Percentiles rank a stretch among this genome's conserved stretches.
Evolutionary conservation across 1,284 basidiomycete species (phyloP).

Genomic region (Xerocomus alliaceus): DNA sequence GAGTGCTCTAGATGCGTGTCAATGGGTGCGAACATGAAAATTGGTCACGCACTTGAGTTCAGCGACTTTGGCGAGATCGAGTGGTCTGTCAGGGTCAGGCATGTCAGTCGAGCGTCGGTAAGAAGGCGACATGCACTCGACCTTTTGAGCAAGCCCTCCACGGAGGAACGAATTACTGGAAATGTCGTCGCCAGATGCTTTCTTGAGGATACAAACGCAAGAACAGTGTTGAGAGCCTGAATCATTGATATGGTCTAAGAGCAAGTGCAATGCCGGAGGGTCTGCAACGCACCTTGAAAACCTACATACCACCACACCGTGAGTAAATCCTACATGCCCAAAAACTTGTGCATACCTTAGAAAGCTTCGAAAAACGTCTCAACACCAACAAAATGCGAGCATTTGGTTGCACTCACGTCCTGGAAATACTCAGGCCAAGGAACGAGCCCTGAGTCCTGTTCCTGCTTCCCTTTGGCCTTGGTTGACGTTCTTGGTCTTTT

Average conservation of each 20-base stretch:
- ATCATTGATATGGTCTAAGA: neutral
- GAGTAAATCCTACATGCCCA: neutral
- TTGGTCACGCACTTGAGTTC: constrained; percentile 76
- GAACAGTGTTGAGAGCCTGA: constrained; percentile 88
- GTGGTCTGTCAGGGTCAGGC: constrained; percentile 56
- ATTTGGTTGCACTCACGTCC: constrained; percentile 47
- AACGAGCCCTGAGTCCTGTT: constrained; percentile 12
- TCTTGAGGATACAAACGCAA: constrained; percentile 85
- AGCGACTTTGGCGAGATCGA: constrained; percentile 81
- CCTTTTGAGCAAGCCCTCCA: constrained; percentile 80
- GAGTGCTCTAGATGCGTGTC: constrained; percentile 63
- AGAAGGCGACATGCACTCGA: constrained; percentile 39
- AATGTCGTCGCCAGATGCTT: constrained; percentile 87
- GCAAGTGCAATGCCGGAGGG: neutral
- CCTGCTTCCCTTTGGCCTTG: constrained; percentile 32
- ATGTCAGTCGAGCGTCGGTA: constrained; percentile 14
- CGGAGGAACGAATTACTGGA: constrained; percentile 75
- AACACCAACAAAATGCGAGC: neutral
- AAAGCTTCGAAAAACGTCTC: constrained; percentile 22
- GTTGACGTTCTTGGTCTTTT: constrained; percentile 37
- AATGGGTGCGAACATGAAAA: neutral
- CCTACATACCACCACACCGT: constrained; percentile 16
- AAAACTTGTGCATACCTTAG: constrained; percentile 28
- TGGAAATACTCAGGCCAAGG: constrained; percentile 68
- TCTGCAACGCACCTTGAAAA: constrained; percentile 42